Evolutionary conservation across 139 green algal species (phyloP).

Genomic region (Zygnema cylindricum): DNA sequence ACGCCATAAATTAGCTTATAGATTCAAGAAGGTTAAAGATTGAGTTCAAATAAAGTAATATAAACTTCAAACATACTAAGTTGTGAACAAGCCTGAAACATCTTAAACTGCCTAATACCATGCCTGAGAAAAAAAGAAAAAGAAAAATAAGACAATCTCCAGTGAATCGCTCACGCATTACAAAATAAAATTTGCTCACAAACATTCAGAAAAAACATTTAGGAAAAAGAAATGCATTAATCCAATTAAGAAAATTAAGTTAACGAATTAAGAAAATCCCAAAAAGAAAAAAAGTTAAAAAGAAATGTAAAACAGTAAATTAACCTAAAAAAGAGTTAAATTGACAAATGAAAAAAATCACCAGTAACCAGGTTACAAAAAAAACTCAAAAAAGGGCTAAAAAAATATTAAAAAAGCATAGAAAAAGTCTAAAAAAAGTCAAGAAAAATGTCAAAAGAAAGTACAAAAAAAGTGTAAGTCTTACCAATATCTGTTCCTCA

Average conservation of each 20-base stretch:
- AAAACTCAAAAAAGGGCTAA: constrained; percentile 13
- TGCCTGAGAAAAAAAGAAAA: not conserved
- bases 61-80: constrained; percentile 1
- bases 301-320: not conserved
- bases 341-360: not conserved
- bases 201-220: not conserved
- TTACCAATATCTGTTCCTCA: constrained; percentile 50
- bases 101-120: not conserved
- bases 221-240: not conserved
- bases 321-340: not conserved
- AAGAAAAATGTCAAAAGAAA: not conserved
- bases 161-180: too few species aligned
- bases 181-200: constrained; percentile 9
- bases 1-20: too few species aligned
- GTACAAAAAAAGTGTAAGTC: not conserved
- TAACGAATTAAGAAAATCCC: not conserved
- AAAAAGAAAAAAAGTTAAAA: not conserved
- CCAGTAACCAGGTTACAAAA: constrained; percentile 26
- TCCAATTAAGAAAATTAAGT: not conserved
- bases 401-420: not conserved
- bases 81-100: constrained; percentile 1
- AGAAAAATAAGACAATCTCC: not conserved
- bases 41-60: constrained; percentile 3
- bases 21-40: constrained; percentile 18
- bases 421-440: too few species aligned